Evolutionary conservation across 805 yeast species (phyloP).

Genomic region (Kuraishia hungarica): DNA sequence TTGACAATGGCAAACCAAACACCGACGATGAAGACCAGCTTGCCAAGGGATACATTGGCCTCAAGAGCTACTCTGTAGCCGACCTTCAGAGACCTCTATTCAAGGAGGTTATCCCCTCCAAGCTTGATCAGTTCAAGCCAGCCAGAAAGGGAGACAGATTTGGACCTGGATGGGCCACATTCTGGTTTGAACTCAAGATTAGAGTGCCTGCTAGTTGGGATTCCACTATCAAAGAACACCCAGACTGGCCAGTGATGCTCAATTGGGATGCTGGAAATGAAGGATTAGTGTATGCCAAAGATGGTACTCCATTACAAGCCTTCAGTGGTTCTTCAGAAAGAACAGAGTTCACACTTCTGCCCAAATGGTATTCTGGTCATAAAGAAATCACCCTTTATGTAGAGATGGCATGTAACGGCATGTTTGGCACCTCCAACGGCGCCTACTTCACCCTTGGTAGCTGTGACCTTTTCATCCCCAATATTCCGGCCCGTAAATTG

Average conservation of each 20-base stretch:
- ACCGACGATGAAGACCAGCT: slow-evolving; percentile 13
- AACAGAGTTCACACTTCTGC: slow-evolving; percentile 61
- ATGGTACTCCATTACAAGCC: slow-evolving; percentile 72
- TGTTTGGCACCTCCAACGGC: slow-evolving; percentile 63
- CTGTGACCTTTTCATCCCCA: slow-evolving; percentile 79
- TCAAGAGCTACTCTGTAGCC: slow-evolving; percentile 69
- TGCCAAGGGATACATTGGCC: slow-evolving; percentile 37
- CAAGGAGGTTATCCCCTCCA: slow-evolving; percentile 41
- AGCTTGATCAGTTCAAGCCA: slow-evolving; percentile 39
- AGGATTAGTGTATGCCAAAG: slow-evolving; percentile 63
- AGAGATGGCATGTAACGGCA: slow-evolving; percentile 90
- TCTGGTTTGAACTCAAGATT: slow-evolving; percentile 75
- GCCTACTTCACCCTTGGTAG: slow-evolving; percentile 55
- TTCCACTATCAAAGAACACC: slow-evolving; percentile 20
- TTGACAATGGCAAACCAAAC: slow-evolving; percentile 26
- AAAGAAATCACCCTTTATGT: slow-evolving; percentile 62
- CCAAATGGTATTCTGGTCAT: slow-evolving; percentile 36
- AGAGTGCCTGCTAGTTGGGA: slow-evolving; percentile 59
- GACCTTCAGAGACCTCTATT: slow-evolving; percentile 58
- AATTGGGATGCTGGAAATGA: slow-evolving; percentile 87
- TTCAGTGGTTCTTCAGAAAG: slow-evolving; percentile 84
- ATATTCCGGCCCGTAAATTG: slow-evolving; percentile 69
- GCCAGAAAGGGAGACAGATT: slow-evolving; percentile 67
- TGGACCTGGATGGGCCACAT: slow-evolving; percentile 97
- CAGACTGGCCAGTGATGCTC: slow-evolving; percentile 39